Evolutionary conservation across 805 yeast species (phyloP), one percentile per base, ranked within the genome.

Genomic region (Wickerhamiella bombiphila): DNA sequence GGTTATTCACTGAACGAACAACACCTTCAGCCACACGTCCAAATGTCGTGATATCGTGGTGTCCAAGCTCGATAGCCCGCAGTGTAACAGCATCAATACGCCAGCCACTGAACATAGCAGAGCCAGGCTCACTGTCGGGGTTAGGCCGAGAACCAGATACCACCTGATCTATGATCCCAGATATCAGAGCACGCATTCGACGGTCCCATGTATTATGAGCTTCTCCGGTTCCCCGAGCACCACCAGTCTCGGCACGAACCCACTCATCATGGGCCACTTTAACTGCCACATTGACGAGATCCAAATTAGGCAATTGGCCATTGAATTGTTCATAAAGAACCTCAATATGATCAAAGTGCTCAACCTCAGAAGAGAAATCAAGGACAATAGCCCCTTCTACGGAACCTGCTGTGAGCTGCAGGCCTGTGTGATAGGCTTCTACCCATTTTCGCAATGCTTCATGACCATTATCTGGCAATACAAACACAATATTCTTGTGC

Each of bases 51-150:
- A 88, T 75, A 59, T 91, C 97, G 39, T 65, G 66, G 0, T 65
- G 64, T 1, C 81, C 81, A 30, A 7, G 9, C 22, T 57, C 60
- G 0, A 39, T 26, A 3, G 94, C 97, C 39, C 70, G 69, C 24
- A 91, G 53, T 0, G 95, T 81, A 16, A 91, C 56, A 0, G 97
- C 78, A 57, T 88, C 97, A 41, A 91, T 80, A 54, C 93, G 78
- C 93, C 94, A 91, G 3, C 97, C 96, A 37, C 91, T 77, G 53
- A 88, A 91, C 11, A 88, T 83, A 54, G 88, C 96, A 48, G 85
- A 74, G n/a, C 91, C 81, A 29, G 75, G 66, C 0, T 21, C 42
- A 6, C 6, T n/a, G 13, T 24, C 15, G 24, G 15, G 16, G 6
- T 69, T 65, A 3, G 61, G 63, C 36, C 60, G 64, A 20, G 80